Conservation (phyloP, 257 asterid genomes). For the Ajuga chamaepitys region DNA sequence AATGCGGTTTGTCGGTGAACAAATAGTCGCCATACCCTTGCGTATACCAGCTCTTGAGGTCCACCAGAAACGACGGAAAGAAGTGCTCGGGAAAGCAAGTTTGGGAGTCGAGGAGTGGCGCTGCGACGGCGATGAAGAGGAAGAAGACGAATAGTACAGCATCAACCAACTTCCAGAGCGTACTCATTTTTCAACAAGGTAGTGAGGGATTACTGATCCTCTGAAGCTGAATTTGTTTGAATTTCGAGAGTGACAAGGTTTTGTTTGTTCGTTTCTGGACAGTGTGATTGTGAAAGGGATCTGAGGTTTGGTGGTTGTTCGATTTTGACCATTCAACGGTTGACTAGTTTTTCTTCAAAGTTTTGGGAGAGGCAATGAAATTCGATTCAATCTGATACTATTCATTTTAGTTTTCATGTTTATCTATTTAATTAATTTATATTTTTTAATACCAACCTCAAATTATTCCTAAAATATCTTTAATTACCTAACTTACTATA, state of each 20-base stretch:
- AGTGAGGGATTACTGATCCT: neutral
- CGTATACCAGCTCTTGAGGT: slow-evolving; percentile 65
- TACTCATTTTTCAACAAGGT: slow-evolving; percentile 33
- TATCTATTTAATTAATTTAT: too few relatives aligned
- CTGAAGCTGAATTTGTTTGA: neutral
- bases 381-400: too few relatives aligned
- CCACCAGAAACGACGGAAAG: slow-evolving; percentile 51
- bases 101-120: slow-evolving; percentile 79
- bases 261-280: neutral
- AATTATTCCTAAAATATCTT: too few relatives aligned
- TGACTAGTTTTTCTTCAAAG: neutral
- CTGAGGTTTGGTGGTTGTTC: neutral
- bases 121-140: slow-evolving; percentile 53
- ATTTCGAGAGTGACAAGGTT: neutral
- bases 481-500: too few relatives aligned
- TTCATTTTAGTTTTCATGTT: too few relatives aligned
- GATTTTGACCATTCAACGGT: neutral
- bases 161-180: slow-evolving; percentile 45
- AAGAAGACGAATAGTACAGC: slow-evolving; percentile 54
- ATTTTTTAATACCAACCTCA: too few relatives aligned
- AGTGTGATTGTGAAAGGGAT: slow-evolving; percentile 18
- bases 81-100: slow-evolving; percentile 46
- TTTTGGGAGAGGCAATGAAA: too few relatives aligned
- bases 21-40: slow-evolving; percentile 60
- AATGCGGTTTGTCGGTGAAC: slow-evolving; percentile 64